Conservation (phyloP, 116 monocot species). For the Zostera marina region DNA sequence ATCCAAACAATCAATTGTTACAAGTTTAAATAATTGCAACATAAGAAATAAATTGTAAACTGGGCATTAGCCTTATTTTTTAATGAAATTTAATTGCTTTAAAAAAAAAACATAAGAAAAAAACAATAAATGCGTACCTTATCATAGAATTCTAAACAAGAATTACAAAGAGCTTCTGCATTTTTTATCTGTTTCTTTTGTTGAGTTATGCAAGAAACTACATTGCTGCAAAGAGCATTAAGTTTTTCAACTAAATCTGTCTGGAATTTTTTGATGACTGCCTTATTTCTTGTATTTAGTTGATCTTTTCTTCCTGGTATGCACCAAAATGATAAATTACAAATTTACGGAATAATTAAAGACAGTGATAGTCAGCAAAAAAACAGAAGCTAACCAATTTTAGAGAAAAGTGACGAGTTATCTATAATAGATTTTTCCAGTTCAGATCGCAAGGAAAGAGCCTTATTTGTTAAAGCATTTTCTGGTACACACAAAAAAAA, state of each 20-base stretch:
- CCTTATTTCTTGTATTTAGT: conserved; percentile 46
- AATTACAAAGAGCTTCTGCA: conserved; percentile 49
- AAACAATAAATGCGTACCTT: conserved; percentile 5
- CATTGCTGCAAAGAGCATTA: conserved; percentile 24
- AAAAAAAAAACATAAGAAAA: not conserved
- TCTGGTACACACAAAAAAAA: conserved; percentile 25
- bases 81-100: too few relatives aligned
- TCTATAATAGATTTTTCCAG: conserved; percentile 75
- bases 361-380: not conserved
- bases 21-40: too few relatives aligned
- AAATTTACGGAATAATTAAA: not conserved
- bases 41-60: too few relatives aligned
- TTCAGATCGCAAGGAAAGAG: conserved; percentile 50
- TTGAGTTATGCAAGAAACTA: conserved; percentile 36
- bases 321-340: not conserved
- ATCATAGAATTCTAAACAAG: conserved; percentile 32
- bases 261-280: conserved; percentile 50
- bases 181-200: conserved; percentile 57
- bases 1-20: too few relatives aligned
- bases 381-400: conserved; percentile 41
- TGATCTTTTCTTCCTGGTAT: conserved; percentile 70
- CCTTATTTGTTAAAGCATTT: conserved; percentile 70
- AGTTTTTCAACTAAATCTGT: conserved; percentile 40
- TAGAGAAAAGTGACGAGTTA: conserved; percentile 65
- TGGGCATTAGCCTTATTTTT: too few relatives aligned